Evolutionary conservation across 2,329 filamentous ascomycete genomes (phyloP).

Genomic region (Colletotrichum cereale): DNA sequence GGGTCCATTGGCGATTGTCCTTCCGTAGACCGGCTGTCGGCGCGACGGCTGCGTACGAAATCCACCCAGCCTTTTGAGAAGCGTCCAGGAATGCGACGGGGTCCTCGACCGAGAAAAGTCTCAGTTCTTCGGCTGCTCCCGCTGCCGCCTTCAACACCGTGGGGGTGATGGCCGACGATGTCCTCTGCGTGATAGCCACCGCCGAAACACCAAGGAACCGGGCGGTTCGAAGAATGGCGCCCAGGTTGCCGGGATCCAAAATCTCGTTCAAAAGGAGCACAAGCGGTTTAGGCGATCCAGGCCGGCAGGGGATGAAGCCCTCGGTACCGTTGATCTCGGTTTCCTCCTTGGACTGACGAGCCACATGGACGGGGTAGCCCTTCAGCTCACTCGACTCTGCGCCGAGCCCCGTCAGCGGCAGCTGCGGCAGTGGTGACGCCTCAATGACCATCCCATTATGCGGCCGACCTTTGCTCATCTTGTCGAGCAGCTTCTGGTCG

Average conservation of each 20-base stretch:
- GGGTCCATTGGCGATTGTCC: conserved; percentile 57
- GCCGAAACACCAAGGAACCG: conserved; percentile 92
- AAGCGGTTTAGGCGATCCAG: conserved; percentile 71
- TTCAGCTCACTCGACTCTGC: conserved; percentile 57
- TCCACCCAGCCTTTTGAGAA: conserved; percentile 82
- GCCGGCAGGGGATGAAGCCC: conserved; percentile 59
- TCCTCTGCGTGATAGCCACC: conserved; percentile 79
- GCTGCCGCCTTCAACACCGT: conserved; percentile 89
- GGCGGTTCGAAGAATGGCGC: conserved; percentile 88
- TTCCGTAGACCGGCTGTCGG: conserved; percentile 52
- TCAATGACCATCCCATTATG: conserved; percentile 94
- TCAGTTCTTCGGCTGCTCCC: conserved; percentile 85
- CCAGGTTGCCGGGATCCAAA: conserved; percentile 89
- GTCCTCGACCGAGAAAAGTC: conserved; percentile 77
- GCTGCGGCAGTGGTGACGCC: conserved; percentile 82
- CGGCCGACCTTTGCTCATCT: conserved; percentile 83
- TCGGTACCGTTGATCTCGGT: conserved; percentile 76
- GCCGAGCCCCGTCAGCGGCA: conserved; percentile 73
- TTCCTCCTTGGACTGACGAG: conserved; percentile 81
- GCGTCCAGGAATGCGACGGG: conserved; percentile 77
- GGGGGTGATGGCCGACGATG: conserved; percentile 80
- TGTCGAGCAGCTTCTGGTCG: conserved; percentile 80
- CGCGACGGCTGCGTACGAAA: conserved; percentile 81
- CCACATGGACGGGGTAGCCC: conserved; percentile 71
- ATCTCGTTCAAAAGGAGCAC: conserved; percentile 82